phyloP scores from a whole-genome alignment of 106 monocot species.

The Agapanthus africanus region DNA sequence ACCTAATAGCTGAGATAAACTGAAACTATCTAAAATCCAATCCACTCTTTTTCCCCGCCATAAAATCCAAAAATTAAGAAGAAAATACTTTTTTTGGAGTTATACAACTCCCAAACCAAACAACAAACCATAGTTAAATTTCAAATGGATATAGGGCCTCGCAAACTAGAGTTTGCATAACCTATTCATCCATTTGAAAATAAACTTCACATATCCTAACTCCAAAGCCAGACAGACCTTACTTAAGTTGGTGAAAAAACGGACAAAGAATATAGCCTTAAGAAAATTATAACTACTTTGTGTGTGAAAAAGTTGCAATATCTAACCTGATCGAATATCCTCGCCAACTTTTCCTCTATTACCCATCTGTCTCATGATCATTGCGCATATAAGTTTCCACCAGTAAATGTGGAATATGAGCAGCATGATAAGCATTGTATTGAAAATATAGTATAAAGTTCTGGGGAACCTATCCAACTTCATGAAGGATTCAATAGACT shows the following conservation, averaged over 20 bases:
- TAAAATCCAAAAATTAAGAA: too few species aligned
- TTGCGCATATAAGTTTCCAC: slow-evolving; percentile 80
- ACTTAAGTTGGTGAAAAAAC: background rate
- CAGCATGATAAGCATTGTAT: slow-evolving; percentile 73
- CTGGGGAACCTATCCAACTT: slow-evolving; percentile 25
- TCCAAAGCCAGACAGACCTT: too few species aligned
- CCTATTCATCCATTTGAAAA: too few species aligned
- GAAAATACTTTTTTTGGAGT: too few species aligned
- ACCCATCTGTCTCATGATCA: slow-evolving; percentile 64
- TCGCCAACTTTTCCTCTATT: slow-evolving; percentile 82
- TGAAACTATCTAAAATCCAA: too few species aligned
- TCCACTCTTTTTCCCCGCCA: too few species aligned
- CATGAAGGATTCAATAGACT: slow-evolving; percentile 30
- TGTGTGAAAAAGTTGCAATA: background rate
- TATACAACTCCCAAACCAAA: too few species aligned
- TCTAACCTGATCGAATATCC: slow-evolving; percentile 83
- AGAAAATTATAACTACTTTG: background rate
- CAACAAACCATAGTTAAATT: too few species aligned
- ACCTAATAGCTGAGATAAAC: too few species aligned
- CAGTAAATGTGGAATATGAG: slow-evolving; percentile 91
- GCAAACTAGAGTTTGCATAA: too few species aligned
- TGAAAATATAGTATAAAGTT: slow-evolving; percentile 64
- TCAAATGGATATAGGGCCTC: too few species aligned
- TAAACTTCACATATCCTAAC: too few species aligned
- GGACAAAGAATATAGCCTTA: background rate